Conservation (phyloP, 2,329 filamentous ascomycete species). For the Phialophora tarda region DNA sequence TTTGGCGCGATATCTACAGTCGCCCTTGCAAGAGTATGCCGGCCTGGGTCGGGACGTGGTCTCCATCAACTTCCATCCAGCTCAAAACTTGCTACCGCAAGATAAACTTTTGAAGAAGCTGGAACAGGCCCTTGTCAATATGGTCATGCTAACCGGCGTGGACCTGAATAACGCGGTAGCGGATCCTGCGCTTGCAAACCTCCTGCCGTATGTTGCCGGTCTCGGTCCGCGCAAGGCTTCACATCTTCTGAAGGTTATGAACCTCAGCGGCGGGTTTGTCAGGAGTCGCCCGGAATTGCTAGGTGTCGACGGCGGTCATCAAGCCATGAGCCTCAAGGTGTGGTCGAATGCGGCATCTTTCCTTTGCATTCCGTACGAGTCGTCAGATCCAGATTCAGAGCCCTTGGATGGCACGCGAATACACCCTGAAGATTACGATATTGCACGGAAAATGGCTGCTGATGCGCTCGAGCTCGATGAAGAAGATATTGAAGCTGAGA, state of each 20-base stretch:
- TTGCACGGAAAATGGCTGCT: constrained; percentile 97
- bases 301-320: constrained; percentile 80
- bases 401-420: constrained; percentile 96
- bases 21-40: constrained; percentile 95
- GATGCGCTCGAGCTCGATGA: constrained; percentile 96
- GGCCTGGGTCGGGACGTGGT: constrained; percentile 85
- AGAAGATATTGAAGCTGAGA: constrained; percentile 95
- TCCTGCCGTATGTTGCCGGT: constrained; percentile 89
- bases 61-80: constrained; percentile 85
- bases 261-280: constrained; percentile 85
- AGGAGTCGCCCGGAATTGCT: constrained; percentile 85
- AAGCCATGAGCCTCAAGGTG: constrained; percentile 84
- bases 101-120: constrained; percentile 86
- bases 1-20: constrained; percentile 89
- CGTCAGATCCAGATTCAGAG: constrained; percentile 80
- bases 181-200: constrained; percentile 80
- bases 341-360: constrained; percentile 99
- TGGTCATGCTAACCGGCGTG: constrained; percentile 95
- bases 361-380: constrained; percentile 85
- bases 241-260: constrained; percentile 84
- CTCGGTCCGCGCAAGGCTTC: constrained; percentile 90
- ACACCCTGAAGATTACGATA: constrained; percentile 97
- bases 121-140: constrained; percentile 97
- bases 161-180: constrained; percentile 90
- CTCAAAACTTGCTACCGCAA: constrained; percentile 84